Conservation (phyloP, 805 yeast genomes). For the Maudiozyma pseudohumilis region DNA sequence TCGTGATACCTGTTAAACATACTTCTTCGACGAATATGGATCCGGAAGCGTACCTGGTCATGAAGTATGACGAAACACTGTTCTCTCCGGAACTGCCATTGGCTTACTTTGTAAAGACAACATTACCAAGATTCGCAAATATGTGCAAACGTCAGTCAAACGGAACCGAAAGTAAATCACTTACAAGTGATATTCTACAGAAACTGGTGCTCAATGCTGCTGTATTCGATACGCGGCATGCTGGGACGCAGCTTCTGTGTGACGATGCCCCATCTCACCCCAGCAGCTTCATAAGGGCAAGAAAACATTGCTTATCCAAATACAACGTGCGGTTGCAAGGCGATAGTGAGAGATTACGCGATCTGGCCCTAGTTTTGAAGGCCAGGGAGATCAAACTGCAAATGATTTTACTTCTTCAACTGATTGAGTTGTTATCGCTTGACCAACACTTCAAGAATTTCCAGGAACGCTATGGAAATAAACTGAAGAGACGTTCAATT, state of each 20-base stretch:
- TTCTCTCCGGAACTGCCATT: conserved; percentile 30
- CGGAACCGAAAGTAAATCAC: conserved; percentile 3
- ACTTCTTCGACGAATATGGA: conserved; percentile 3
- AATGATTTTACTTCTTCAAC: conserved; percentile 38
- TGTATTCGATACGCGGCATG: conserved; percentile 36
- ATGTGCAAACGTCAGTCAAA: conserved; percentile 29
- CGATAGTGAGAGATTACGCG: conserved; percentile 18
- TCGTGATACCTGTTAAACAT: background rate
- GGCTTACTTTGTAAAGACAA: conserved; percentile 39
- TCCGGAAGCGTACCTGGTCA: conserved; percentile 20
- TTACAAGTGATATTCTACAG: conserved; percentile 21
- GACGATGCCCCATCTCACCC: background rate
- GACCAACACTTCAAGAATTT: conserved; percentile 30
- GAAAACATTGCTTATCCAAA: conserved; percentile 10
- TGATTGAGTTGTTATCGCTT: conserved; percentile 29
- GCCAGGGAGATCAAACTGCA: conserved; percentile 50
- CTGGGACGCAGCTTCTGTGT: background rate
- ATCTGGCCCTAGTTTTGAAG: conserved; percentile 35
- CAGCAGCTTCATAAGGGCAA: conserved; percentile 1
- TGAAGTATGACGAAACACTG: conserved; percentile 30
- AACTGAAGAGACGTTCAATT: conserved; percentile 24
- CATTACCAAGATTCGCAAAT: conserved; percentile 36
- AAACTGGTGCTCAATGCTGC: conserved; percentile 30
- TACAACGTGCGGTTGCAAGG: conserved; percentile 2
- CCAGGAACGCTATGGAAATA: conserved; percentile 16